Conservation (phyloP, 2,329 filamentous ascomycete genomes). For the Ophiostoma angusticollis region DNA sequence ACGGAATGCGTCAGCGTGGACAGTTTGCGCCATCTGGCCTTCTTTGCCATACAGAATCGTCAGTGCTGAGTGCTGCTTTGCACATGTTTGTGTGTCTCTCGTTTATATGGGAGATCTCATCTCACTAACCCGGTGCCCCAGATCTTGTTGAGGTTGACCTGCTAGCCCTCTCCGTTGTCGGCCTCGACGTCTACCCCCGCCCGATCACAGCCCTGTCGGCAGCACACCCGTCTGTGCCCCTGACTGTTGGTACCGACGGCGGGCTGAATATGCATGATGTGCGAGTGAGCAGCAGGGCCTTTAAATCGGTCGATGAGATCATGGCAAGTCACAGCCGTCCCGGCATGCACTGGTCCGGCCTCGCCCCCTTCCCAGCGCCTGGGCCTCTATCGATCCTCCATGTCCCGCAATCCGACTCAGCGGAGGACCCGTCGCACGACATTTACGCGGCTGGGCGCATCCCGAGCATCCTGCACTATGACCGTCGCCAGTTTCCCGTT, state of each 20-base stretch:
- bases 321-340: constrained; percentile 37
- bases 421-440: constrained; percentile 50
- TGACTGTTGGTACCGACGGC: constrained; percentile 73
- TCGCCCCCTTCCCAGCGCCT: constrained; percentile 65
- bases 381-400: constrained; percentile 76
- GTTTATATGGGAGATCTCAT: neutral
- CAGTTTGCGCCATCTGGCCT: constrained; percentile 52
- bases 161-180: constrained; percentile 54
- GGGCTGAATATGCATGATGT: constrained; percentile 77
- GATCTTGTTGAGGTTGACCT: constrained; percentile 74
- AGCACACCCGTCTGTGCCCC: constrained; percentile 49
- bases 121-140: too few species aligned
- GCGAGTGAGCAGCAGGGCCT: constrained; percentile 26
- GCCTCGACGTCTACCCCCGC: constrained; percentile 62
- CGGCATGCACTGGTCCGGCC: constrained; percentile 23
- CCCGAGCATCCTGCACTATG: constrained; percentile 78
- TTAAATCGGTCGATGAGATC: constrained; percentile 24
- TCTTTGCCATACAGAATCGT: constrained; percentile 67
- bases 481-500: constrained; percentile 70
- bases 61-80: neutral
- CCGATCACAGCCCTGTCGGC: constrained; percentile 73
- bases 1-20: constrained; percentile 78
- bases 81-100: neutral
- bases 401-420: constrained; percentile 43
- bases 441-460: constrained; percentile 87